A percentile compares a stretch with the other conserved stretches of the same genome.
These are phyloP conservation scores for Nepenthes alata DNA, from an alignment of 179 eudicot species.

Conservation along the genomic window DNA sequence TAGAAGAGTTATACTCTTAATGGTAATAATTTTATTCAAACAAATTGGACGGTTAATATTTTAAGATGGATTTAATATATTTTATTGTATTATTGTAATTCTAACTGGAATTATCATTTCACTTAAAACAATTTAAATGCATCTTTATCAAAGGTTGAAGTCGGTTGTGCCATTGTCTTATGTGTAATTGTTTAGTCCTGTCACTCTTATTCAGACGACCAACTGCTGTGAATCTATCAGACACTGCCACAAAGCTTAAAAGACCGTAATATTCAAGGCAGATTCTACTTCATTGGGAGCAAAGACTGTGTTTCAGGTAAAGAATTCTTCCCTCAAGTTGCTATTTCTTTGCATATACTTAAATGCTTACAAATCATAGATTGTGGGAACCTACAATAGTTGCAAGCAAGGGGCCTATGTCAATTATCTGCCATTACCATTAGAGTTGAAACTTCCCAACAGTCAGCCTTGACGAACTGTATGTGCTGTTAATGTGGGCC, in stretches of 20 bases:
- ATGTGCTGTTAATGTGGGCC: constrained; percentile 30
- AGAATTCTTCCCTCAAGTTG: no score
- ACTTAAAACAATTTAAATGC: no score
- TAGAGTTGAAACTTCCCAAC: not conserved
- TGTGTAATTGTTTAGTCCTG: constrained; percentile 1
- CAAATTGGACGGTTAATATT: no score
- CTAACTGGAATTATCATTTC: no score
- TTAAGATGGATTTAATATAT: no score
- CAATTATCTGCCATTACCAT: not conserved
- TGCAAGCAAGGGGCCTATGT: not conserved
- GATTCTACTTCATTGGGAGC: constrained; percentile 51
- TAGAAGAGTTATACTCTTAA: no score
- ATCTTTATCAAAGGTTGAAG: no score
- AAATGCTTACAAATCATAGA: not conserved
- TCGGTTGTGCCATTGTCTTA: not conserved
- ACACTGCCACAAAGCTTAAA: constrained; percentile 75
- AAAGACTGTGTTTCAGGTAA: constrained; percentile 56
- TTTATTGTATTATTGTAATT: no score
- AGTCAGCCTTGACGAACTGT: not conserved
- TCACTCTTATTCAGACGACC: constrained; percentile 58
- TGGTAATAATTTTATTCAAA: no score
- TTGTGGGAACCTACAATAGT: not conserved
- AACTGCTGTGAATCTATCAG: constrained; percentile 94
- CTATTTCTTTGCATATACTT: no score
- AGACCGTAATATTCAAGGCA: constrained; percentile 35